Conservation (phyloP, 768 basidiomycete genomes). For the Macrolepiota fuliginosa region DNA sequence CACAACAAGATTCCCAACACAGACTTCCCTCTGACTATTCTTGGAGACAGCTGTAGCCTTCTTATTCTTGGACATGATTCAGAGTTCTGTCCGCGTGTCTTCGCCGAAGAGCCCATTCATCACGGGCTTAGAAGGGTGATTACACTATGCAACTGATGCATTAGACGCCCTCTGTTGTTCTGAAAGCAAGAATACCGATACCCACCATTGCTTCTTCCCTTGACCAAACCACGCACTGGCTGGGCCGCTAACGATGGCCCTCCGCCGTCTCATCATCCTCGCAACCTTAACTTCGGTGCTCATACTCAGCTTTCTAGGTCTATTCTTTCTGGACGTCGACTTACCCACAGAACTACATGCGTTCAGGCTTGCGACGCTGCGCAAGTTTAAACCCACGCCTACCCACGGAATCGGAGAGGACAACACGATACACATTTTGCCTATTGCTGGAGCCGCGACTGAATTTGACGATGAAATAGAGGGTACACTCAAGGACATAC, state of each 20-base stretch:
- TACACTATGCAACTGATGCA: no score
- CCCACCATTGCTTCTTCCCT: background rate
- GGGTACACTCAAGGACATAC: no score
- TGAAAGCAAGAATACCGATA: background rate
- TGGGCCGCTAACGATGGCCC: background rate
- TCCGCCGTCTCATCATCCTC: background rate
- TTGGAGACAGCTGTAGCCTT: no score
- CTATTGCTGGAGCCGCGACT: background rate
- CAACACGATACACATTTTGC: background rate
- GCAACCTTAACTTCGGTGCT: background rate
- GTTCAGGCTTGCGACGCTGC: background rate
- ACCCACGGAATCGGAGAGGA: background rate
- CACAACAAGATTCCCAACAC: no score
- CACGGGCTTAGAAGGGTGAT: no score
- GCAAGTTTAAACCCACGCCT: background rate
- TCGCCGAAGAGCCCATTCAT: no score
- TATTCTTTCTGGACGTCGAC: conserved; percentile 9
- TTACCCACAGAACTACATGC: background rate
- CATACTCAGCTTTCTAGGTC: background rate
- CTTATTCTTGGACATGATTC: no score
- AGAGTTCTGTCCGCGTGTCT: no score
- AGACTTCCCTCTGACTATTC: no score
- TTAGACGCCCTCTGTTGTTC: no score
- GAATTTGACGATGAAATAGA: background rate
- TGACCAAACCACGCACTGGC: background rate